Evolutionary conservation across 768 basidiomycete species (phyloP), one percentile per base, ranked within the genome.

Genomic region (Postia placenta): DNA sequence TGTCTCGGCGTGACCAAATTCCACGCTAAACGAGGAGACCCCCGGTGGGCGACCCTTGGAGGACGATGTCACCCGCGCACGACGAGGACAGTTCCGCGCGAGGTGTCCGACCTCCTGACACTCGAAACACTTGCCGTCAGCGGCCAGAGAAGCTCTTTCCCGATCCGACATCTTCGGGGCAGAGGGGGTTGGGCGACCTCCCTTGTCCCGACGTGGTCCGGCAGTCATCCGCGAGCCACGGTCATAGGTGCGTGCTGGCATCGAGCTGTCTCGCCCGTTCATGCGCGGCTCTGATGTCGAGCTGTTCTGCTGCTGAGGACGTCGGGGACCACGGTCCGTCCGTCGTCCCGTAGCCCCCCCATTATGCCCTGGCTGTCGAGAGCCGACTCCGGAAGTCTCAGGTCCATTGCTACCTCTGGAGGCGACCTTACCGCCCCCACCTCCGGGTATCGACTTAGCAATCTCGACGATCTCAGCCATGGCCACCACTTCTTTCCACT

Each of bases 391-490:
- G 30, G 30, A 7, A 33, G 30, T 33, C 15, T 33, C 7, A 7
- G 9, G 30, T 15, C 30, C 30, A 7, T 33, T 7, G 30, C 15
- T 33, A 15, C 7, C 30, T 15, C 9, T 33, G 9, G 30, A 33
- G 30, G 15, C 7, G 30, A 33, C 30, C 7, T 33, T 7, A 15
- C 7, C 30, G 30, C 9, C 9, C 30, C 30, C 9, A 33, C 30
- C 9, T 33, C 15, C 11, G 49, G 57, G 0, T n/a, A n/a, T n/a
- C n/a, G n/a, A n/a, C n/a, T n/a, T n/a, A n/a, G 69, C 57, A 0
- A 69, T 62, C 33, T 75, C 71, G 17, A 66, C 57, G 0, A 57
- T 25, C 28, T 67, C 60, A 0, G 71, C 70, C 0, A 53, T 59
- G 0, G 51, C 43, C 0, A 64, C 41, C 0, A 74, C 61, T 3